Percentiles rank a stretch among this genome's conserved stretches.
phyloP scores from a whole-genome alignment of 2,329 filamentous ascomycete species.

The Dactylonectria estremocensis region DNA sequence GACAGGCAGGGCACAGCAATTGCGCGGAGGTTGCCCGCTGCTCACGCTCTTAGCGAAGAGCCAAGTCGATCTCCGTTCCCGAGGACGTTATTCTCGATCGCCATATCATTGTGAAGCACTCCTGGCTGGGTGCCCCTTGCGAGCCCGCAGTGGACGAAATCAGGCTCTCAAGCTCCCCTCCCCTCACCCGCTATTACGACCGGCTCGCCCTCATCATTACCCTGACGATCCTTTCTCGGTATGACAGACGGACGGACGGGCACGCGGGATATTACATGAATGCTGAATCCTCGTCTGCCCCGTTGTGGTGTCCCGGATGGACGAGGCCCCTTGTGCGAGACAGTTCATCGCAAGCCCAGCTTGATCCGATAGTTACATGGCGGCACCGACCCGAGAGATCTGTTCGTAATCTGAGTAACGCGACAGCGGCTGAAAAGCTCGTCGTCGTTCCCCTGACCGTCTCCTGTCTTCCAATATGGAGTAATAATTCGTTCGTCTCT shows the following conservation, averaged over 20 bases:
- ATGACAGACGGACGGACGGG: constrained; percentile 20
- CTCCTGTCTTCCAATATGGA: background rate
- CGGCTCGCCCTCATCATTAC: constrained; percentile 20
- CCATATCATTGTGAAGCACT: constrained; percentile 16
- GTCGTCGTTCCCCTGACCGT: background rate
- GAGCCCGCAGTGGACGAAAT: constrained; percentile 21
- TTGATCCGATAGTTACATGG: constrained; percentile 32
- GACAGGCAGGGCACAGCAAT: constrained; percentile 9
- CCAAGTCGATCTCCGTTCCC: constrained; percentile 26
- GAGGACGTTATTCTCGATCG: background rate
- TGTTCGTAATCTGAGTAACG: constrained; percentile 11
- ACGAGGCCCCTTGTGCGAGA: constrained; percentile 10
- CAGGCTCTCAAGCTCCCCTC: constrained; percentile 19
- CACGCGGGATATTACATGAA: constrained; percentile 18
- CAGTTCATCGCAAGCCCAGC: constrained; percentile 28
- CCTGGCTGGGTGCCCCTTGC: constrained; percentile 18
- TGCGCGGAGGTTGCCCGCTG: constrained; percentile 29
- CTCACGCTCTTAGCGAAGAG: constrained; percentile 33
- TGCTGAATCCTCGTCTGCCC: constrained; percentile 24
- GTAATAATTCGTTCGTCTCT: background rate
- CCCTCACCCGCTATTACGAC: background rate
- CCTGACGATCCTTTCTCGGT: constrained; percentile 21
- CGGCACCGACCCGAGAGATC: constrained; percentile 21
- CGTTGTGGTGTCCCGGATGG: background rate
- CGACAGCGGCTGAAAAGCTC: constrained; percentile 4